phyloP scores from a whole-genome alignment of 331 rosid genomes.

The Telfairia occidentalis region DNA sequence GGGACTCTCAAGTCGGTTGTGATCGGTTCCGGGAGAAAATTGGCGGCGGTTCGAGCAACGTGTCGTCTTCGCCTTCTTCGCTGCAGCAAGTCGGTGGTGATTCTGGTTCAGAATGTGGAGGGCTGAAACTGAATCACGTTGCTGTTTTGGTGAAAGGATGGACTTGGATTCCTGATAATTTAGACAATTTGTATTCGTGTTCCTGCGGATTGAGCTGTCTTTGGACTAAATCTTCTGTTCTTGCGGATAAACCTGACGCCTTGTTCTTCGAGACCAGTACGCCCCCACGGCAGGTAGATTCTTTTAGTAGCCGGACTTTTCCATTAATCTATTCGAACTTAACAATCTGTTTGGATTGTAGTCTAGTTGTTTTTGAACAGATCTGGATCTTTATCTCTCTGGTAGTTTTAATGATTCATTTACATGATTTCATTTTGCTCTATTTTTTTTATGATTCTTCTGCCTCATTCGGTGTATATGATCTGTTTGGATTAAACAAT shows the following conservation, averaged over 20 bases:
- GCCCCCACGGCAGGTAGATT: constrained; percentile 68
- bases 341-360: neutral
- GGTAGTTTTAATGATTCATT: neutral
- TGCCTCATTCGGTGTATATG: neutral
- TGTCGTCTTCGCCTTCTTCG: constrained; percentile 43
- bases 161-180: constrained; percentile 99
- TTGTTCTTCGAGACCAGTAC: constrained; percentile 65
- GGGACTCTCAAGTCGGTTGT: constrained; percentile 86
- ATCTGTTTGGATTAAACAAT: neutral
- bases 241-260: constrained; percentile 91
- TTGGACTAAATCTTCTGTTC: constrained; percentile 89
- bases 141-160: constrained; percentile 83
- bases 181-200: constrained; percentile 80
- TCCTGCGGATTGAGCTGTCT: constrained; percentile 81
- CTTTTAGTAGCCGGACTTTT: neutral
- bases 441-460: neutral
- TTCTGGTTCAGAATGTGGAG: constrained; percentile 28
- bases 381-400: neutral
- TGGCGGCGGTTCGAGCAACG: constrained; percentile 22
- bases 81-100: constrained; percentile 35
- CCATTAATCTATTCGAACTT: neutral
- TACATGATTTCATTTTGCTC: neutral
- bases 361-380: neutral
- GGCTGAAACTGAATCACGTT: constrained; percentile 37
- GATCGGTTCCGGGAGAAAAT: constrained; percentile 36